Base-by-base conservation (phyloP, 768 basidiomycete genomes). In the Tulasnella sp. region DNA sequence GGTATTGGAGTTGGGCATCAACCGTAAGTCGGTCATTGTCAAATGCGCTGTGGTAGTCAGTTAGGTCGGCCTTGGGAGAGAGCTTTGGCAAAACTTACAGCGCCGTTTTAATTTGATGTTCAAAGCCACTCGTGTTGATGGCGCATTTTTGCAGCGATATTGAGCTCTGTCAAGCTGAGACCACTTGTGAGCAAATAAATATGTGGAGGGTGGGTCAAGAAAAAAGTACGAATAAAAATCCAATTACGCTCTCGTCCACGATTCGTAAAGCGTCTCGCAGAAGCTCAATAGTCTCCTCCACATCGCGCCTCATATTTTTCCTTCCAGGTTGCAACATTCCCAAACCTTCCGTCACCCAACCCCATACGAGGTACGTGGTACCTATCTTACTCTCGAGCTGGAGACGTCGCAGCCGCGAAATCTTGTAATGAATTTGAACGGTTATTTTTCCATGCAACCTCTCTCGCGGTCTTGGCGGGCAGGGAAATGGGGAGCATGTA, bases 121-220 rank as follows among this genome's bases (percentile, higher is more conserved):
- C 43, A 41, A 55, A 55, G 53, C 38, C 21, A 3, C 21, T 19
- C 4, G 53, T 55, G 43, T 55, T 55, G 17, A 55, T 42, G 1
- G 53, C 41, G 30, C 53, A 55, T 34, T 55, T 32, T 42, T 55
- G 32, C 27, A 55, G 53, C 8, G 53, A 55, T 24, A 55, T 38
- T 15, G 30, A 24, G 41, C 43, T 55, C 53, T 55, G 43, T 19
- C 11, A 54, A 24, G 34, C 21, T n/a, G n/a, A n/a, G 50, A 8
- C 53, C 2, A n/a, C n/a, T n/a, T 24, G 41, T 13, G 29, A 55
- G 43, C 10, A 4, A 38, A 42, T 55, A 0, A 41, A 41, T n/a
- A n/a, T 3, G 5, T 5, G 3, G 30, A 3, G 13, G 2, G 5
- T 2, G 3, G 21, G 38, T 9, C n/a, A 2, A 4, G 23, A 4